Evolutionary conservation across 2,329 filamentous ascomycete species (phyloP).

Genomic region (Dothistroma septosporum): DNA sequence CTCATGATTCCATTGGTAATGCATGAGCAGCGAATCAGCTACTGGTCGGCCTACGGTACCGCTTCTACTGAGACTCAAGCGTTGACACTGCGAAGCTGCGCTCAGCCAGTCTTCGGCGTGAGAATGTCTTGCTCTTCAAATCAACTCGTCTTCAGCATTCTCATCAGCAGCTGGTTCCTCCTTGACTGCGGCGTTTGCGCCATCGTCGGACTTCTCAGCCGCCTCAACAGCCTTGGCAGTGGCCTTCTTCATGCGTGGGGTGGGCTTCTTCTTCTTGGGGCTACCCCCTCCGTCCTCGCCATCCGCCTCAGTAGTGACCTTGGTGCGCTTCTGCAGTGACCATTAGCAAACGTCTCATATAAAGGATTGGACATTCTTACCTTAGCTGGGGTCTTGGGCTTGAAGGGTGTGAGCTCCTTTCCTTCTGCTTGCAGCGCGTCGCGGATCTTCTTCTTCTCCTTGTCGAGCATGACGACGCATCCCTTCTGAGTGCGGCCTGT

Average conservation of each 20-base stretch:
- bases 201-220: constrained; percentile 12
- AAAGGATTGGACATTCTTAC: constrained; percentile 5
- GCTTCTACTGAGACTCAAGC: not conserved
- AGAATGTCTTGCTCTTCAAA: not conserved
- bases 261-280: constrained; percentile 15
- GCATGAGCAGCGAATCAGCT: not conserved
- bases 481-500: constrained; percentile 31
- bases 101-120: not conserved
- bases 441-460: constrained; percentile 31
- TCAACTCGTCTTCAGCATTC: not conserved
- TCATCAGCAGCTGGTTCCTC: constrained; percentile 9
- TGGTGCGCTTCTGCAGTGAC: constrained; percentile 22
- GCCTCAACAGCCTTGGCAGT: constrained; percentile 12
- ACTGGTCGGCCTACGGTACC: not conserved
- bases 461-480: constrained; percentile 30
- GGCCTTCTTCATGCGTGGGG: constrained; percentile 18
- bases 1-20: not conserved
- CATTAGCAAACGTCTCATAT: constrained; percentile 4
- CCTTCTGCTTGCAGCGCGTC: constrained; percentile 17
- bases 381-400: constrained; percentile 13
- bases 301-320: constrained; percentile 15
- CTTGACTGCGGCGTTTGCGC: constrained; percentile 8
- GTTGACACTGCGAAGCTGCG: not conserved
- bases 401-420: not conserved
- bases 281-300: constrained; percentile 19